Percentiles rank a stretch among this genome's conserved stretches.
These are phyloP conservation scores for Colletotrichum abscissum DNA, from an alignment of 2,329 filamentous ascomycete genomes.

Conservation along the genomic window DNA sequence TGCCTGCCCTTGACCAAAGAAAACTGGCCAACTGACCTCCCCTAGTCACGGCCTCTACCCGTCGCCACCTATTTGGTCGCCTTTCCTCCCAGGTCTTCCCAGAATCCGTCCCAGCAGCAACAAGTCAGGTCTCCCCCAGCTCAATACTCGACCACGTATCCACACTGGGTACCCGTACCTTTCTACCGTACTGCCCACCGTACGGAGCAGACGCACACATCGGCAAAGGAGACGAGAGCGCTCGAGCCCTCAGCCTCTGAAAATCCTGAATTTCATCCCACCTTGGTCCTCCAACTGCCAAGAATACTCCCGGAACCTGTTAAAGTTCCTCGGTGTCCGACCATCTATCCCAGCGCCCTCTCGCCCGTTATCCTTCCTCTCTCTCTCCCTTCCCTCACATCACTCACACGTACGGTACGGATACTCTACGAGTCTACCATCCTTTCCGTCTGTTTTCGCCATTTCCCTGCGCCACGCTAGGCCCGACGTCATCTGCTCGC, in stretches of 20 bases:
- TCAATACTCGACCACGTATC: conserved; percentile 19
- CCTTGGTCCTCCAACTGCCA: conserved; percentile 30
- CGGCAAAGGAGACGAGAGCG: conserved; percentile 13
- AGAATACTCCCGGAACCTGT: conserved; percentile 30
- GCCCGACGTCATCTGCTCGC: conserved; percentile 35
- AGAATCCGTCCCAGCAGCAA: neutral
- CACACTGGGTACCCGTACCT: neutral
- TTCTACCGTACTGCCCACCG: too few species aligned
- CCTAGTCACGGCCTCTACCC: conserved; percentile 16
- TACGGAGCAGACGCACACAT: neutral
- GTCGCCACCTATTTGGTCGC: conserved; percentile 26
- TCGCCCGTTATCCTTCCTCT: conserved; percentile 8
- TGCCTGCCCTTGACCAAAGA: neutral
- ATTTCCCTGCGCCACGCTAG: conserved; percentile 35
- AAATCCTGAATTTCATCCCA: conserved; percentile 33
- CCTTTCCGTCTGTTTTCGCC: conserved; percentile 15
- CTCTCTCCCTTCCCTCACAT: neutral
- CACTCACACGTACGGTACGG: neutral
- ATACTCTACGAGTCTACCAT: neutral
- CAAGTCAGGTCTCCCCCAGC: conserved; percentile 21
- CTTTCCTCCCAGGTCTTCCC: conserved; percentile 21
- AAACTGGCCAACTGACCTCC: conserved; percentile 29
- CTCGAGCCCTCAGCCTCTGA: conserved; percentile 32
- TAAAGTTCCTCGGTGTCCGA: conserved; percentile 30
- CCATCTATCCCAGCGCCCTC: conserved; percentile 22